A percentile compares a stretch with the other conserved stretches of the same genome.
These are phyloP conservation scores for Fusarium bulbicola DNA, from an alignment of 2,329 filamentous ascomycete species.

Conservation along the genomic window DNA sequence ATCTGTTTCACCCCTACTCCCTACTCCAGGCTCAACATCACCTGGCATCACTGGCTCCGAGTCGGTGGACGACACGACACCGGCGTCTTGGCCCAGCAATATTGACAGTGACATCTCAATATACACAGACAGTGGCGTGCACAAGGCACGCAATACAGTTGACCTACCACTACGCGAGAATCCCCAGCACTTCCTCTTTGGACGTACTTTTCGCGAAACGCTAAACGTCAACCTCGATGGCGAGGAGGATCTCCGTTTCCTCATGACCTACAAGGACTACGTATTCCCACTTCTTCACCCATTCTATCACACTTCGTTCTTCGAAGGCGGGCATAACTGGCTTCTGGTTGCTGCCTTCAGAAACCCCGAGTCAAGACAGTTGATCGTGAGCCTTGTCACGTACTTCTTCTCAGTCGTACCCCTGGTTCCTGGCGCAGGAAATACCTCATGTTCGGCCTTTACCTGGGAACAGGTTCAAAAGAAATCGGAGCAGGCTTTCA, in stretches of 20 bases:
- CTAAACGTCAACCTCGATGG: neutral
- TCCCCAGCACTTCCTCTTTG: neutral
- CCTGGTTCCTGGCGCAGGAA: neutral
- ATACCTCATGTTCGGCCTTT: neutral
- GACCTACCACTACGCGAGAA: neutral
- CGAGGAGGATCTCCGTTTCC: constrained; percentile 5
- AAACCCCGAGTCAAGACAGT: constrained; percentile 60
- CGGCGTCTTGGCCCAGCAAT: neutral
- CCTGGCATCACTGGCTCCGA: neutral
- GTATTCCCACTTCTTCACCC: constrained; percentile 64
- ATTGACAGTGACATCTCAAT: neutral
- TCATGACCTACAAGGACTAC: constrained; percentile 44
- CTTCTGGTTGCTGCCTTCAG: constrained; percentile 59
- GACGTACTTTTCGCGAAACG: neutral
- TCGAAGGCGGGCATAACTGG: constrained; percentile 62
- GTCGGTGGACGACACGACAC: neutral
- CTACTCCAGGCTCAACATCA: neutral
- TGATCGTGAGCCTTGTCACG: constrained; percentile 50
- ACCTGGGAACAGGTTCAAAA: constrained; percentile 2
- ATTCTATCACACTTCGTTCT: constrained; percentile 60
- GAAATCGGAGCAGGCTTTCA: neutral
- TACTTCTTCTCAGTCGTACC: constrained; percentile 17
- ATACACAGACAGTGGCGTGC: neutral
- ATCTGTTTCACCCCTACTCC: neutral
- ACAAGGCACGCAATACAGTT: neutral